phyloP scores from a whole-genome alignment of 2,329 filamentous ascomycete genomes.

The Teratosphaeria gauchensis region DNA sequence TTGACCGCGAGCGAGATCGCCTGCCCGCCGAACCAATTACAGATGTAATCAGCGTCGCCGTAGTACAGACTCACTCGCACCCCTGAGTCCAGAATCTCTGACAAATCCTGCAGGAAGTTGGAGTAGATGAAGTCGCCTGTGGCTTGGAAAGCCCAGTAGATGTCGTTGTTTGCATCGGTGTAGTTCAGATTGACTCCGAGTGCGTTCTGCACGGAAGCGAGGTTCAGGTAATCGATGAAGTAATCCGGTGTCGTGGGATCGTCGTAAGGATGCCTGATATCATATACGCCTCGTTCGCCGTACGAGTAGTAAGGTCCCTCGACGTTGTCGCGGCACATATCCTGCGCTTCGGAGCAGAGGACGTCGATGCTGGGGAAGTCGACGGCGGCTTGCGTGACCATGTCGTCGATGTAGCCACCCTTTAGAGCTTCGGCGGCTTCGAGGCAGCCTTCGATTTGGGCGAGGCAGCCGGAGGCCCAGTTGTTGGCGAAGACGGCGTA shows the following conservation, averaged over 20 bases:
- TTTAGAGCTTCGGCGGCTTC: slow-evolving; percentile 25
- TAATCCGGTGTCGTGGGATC: slow-evolving; percentile 54
- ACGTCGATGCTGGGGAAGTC: slow-evolving; percentile 23
- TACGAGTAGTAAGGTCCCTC: slow-evolving; percentile 47
- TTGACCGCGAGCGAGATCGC: slow-evolving; percentile 27
- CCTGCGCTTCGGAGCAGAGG: slow-evolving; percentile 45
- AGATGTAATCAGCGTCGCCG: slow-evolving; percentile 22
- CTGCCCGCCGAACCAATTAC: slow-evolving; percentile 32
- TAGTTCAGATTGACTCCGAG: slow-evolving; percentile 14
- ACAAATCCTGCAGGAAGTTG: slow-evolving; percentile 39
- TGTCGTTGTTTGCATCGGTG: slow-evolving; percentile 3
- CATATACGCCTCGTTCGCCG: slow-evolving; percentile 48
- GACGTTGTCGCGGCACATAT: slow-evolving; percentile 49
- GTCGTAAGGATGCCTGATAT: slow-evolving; percentile 45
- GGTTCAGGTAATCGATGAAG: slow-evolving; percentile 57
- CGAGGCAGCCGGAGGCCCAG: slow-evolving; percentile 40
- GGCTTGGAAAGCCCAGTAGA: slow-evolving; percentile 16
- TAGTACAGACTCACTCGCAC: slow-evolving; percentile 25
- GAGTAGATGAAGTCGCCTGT: slow-evolving; percentile 54
- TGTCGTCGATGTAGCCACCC: slow-evolving; percentile 18
- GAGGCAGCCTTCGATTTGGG: slow-evolving; percentile 35
- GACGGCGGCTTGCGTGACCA: slow-evolving; percentile 5
- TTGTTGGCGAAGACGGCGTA: slow-evolving; percentile 48
- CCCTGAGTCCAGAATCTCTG: slow-evolving; percentile 30
- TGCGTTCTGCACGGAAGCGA: slow-evolving; percentile 36